Percentiles rank a stretch among this genome's conserved stretches.
Evolutionary conservation across 1,139 yeast genomes (phyloP).

Genomic region (Candida tetrigidarum): DNA sequence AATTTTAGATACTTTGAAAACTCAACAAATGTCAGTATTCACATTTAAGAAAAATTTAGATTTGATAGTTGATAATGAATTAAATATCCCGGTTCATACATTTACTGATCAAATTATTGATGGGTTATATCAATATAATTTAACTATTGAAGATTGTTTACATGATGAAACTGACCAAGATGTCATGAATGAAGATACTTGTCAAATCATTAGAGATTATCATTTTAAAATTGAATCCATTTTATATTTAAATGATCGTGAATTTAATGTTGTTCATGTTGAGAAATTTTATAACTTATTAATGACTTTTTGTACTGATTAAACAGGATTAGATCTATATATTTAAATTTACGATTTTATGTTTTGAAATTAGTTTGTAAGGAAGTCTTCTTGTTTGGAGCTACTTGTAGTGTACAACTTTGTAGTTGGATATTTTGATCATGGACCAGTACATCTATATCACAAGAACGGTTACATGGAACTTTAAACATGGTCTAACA

Average conservation of each 20-base stretch:
- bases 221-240: conserved; percentile 15
- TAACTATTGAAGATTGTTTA: conserved; percentile 16
- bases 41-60: conserved; percentile 7
- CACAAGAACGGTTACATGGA: no score
- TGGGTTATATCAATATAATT: conserved; percentile 18
- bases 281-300: conserved; percentile 16
- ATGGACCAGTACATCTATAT: no score
- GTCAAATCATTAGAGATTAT: conserved; percentile 13
- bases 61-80: conserved; percentile 9
- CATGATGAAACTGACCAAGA: conserved; percentile 3
- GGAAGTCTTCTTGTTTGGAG: no score
- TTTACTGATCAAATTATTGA: conserved; percentile 16
- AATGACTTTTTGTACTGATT: conserved; percentile 2
- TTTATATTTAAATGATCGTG: conserved; percentile 14
- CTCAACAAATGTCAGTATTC: conserved; percentile 8
- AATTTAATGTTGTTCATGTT: conserved; percentile 14
- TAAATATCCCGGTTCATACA: conserved; percentile 15
- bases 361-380: no score
- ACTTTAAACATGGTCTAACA: no score
- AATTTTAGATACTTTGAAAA: conserved; percentile 6
- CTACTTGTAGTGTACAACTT: no score
- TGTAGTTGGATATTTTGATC: no score
- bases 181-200: not conserved
- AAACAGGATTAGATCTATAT: not conserved
- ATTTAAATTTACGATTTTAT: no score